These are phyloP conservation scores for Rosa hybrid DNA, from an alignment of 331 rosid genomes.

Conservation along the genomic window DNA sequence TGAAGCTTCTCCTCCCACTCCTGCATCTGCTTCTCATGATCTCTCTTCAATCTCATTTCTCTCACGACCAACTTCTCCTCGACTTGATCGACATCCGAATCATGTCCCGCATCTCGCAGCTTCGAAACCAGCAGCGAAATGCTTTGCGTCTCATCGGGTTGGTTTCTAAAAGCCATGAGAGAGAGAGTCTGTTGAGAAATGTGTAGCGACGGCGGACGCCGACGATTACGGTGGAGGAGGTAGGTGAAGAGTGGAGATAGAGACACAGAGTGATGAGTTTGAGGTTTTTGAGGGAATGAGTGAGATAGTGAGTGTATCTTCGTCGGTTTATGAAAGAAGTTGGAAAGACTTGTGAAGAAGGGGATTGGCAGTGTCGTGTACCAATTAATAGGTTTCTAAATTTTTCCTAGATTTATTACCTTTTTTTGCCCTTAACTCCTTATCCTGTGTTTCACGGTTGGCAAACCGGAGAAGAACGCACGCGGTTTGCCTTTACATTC, in stretches of 20 bases:
- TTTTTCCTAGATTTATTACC: neutral
- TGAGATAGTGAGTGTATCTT: neutral
- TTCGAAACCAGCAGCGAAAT: neutral
- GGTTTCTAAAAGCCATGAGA: neutral
- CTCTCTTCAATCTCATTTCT: neutral
- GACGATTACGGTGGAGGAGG: too few relatives aligned
- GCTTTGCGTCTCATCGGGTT: neutral
- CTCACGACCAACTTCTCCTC: neutral
- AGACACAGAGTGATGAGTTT: neutral
- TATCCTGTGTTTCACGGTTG: neutral
- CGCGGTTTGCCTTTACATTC: neutral
- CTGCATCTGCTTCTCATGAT: neutral
- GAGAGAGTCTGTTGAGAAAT: neutral
- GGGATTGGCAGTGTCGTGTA: neutral
- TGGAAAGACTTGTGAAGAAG: neutral
- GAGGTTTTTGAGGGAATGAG: neutral
- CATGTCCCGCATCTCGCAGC: neutral
- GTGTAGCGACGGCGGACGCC: neutral
- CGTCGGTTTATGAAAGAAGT: neutral
- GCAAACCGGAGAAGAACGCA: neutral
- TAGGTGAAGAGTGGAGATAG: too few relatives aligned
- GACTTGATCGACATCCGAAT: neutral
- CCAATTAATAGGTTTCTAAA: neutral
- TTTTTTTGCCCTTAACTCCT: neutral
- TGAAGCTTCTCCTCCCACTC: neutral